Conservation (phyloP, 371 early-diverging fungal genomes). For the Apophysomyces trapeziformis region DNA sequence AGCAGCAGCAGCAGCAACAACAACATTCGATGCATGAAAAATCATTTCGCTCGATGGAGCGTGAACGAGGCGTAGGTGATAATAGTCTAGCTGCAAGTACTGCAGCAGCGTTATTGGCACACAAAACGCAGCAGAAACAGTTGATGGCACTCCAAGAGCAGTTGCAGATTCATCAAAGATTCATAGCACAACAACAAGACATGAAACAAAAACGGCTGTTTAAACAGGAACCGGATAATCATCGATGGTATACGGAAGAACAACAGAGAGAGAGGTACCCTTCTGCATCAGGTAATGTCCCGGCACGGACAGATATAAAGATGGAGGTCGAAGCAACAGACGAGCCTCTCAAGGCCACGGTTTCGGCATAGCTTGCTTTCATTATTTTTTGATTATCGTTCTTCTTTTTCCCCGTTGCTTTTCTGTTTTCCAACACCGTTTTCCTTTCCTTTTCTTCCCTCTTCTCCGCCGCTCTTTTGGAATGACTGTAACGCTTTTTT, state of each 20-base stretch:
- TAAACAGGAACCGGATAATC: background rate
- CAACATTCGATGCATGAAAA: slow-evolving; percentile 18
- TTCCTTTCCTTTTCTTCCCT: background rate
- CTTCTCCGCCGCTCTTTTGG: background rate
- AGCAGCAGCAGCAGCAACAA: slow-evolving; percentile 73
- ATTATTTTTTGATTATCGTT: too few species aligned
- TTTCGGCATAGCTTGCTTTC: slow-evolving; percentile 4
- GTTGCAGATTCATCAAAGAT: slow-evolving; percentile 21
- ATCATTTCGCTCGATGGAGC: slow-evolving; percentile 3
- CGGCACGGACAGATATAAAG: background rate
- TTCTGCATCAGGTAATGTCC: background rate
- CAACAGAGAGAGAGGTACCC: background rate
- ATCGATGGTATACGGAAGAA: slow-evolving; percentile 5
- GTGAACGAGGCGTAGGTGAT: background rate
- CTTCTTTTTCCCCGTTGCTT: too few species aligned
- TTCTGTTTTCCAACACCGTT: too few species aligned
- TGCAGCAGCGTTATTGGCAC: slow-evolving; percentile 24
- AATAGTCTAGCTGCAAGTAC: slow-evolving; percentile 16
- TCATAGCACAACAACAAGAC: slow-evolving; percentile 14
- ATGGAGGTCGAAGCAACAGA: slow-evolving; percentile 5
- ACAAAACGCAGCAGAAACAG: slow-evolving; percentile 29
- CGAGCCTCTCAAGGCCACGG: slow-evolving; percentile 5
- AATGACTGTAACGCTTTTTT: background rate
- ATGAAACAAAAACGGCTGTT: slow-evolving; percentile 1
- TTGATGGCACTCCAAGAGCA: slow-evolving; percentile 21